Percentiles rank a stretch among this genome's conserved stretches.
Conservation (phyloP, 805 yeast genomes). For the Ogataea haglerorum region DNA sequence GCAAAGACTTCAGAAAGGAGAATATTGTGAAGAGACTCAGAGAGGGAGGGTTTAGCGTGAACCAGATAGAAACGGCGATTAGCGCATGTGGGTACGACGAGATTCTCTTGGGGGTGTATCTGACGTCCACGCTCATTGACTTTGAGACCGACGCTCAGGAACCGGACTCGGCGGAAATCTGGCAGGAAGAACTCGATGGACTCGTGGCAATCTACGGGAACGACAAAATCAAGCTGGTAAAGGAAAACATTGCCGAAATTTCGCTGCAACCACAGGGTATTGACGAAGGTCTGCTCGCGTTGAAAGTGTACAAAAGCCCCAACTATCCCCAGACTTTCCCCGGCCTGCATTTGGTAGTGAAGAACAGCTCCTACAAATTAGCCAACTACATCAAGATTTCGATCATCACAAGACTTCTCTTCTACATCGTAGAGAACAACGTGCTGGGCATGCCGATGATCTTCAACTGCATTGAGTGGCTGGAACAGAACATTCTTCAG, state of each 20-base stretch:
- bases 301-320: slow-evolving; percentile 43
- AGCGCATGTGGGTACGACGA: slow-evolving; percentile 43
- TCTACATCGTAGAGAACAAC: slow-evolving; percentile 39
- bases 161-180: slow-evolving; percentile 36
- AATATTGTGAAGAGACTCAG: slow-evolving; percentile 53
- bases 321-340: slow-evolving; percentile 66
- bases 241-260: slow-evolving; percentile 34
- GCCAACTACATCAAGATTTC: slow-evolving; percentile 69
- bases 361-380: slow-evolving; percentile 43
- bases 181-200: slow-evolving; percentile 77
- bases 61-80: slow-evolving; percentile 53
- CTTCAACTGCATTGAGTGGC: slow-evolving; percentile 71
- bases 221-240: slow-evolving; percentile 35
- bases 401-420: slow-evolving; percentile 45
- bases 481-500: slow-evolving; percentile 55
- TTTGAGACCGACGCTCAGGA: slow-evolving; percentile 16
- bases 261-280: slow-evolving; percentile 33
- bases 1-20: slow-evolving; percentile 53
- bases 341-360: slow-evolving; percentile 57
- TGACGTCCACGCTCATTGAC: slow-evolving; percentile 40
- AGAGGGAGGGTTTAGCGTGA: slow-evolving; percentile 68
- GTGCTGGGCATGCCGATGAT: slow-evolving; percentile 69
- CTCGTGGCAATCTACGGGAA: slow-evolving; percentile 54
- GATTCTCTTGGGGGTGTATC: slow-evolving; percentile 44
- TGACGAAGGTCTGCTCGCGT: slow-evolving; percentile 26